Evolutionary conservation across 2,329 filamentous ascomycete species (phyloP), one percentile per base, ranked within the genome.

Genomic region (Ascochyta lentis): DNA sequence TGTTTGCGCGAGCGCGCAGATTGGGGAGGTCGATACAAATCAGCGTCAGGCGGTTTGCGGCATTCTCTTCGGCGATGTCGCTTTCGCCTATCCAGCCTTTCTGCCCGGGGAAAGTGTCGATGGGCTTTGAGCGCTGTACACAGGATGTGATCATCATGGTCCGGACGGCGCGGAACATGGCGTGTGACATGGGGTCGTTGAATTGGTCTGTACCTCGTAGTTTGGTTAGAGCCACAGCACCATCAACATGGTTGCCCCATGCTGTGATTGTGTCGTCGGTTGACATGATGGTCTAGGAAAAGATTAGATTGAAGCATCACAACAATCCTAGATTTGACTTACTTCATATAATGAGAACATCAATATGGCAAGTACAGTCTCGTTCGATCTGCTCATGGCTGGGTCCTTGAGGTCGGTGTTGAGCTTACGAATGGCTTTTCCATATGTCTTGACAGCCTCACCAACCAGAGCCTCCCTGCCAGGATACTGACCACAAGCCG

Each of bases 291-390:
- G 73, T 73, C 74, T 77, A 16, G 6, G 0, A 22, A 19, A 3
- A 12, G 15, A 26, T 47, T 10, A 51, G 39, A 3, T 22, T 3
- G 26, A 3, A 12, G 34, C 19, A 15, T 29, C 4, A 24, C 10
- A 19, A 8, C n/a, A 9, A 16, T 12, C 29, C 10, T 19, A 19
- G 19, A 37, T 15, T 3, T 5, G 26, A 68, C 73, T 63, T 68
- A 77, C 76, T 69, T 78, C 76, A 43, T 77, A 78, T 33, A 78
- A 64, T 9, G 74, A 75, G 58, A 78, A 77, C 51, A 78, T 66
- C 39, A 78, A 65, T 13, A 74, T 74, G 15, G 76, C 70, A 57
- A 78, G 67, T 6, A 78, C 63, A 23, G 68, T 74, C 58, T 77
- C 75, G 55, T 78, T 70, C 8, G 74, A 73, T 45, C 67, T 76